These are phyloP conservation scores for Globisporangium spinosum DNA, from an alignment of 352 stramenopile genomes.

Conservation along the genomic window DNA sequence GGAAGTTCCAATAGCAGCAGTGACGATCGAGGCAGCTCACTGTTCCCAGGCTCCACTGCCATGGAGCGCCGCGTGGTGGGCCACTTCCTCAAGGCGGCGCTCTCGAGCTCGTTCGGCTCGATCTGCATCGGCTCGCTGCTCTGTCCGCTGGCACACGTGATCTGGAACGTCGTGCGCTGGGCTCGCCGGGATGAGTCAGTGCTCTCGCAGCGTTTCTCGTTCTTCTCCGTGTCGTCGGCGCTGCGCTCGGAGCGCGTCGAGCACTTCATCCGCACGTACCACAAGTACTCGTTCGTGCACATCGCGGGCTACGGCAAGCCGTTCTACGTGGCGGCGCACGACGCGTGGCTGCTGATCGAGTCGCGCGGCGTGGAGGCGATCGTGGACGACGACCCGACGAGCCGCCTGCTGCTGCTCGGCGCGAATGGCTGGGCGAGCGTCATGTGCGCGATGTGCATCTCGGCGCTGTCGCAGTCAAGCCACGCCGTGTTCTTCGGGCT, in stretches of 20 bases:
- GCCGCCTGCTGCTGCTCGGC: slow-evolving; percentile 64
- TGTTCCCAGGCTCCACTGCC: slow-evolving; percentile 15
- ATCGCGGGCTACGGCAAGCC: slow-evolving; percentile 79
- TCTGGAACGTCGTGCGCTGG: slow-evolving; percentile 79
- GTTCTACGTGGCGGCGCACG: slow-evolving; percentile 73
- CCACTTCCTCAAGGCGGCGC: slow-evolving; percentile 58
- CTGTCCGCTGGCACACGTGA: slow-evolving; percentile 66
- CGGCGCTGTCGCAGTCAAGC: slow-evolving; percentile 41
- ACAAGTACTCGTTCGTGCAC: slow-evolving; percentile 86
- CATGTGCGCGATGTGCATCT: slow-evolving; percentile 69
- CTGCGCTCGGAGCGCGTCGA: slow-evolving; percentile 61
- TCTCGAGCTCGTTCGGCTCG: slow-evolving; percentile 79
- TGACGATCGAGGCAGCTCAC: slow-evolving; percentile 5
- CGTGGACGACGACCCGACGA: slow-evolving; percentile 82
- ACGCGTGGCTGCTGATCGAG: slow-evolving; percentile 77
- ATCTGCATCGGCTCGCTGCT: slow-evolving; percentile 81
- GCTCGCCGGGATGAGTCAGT: slow-evolving; percentile 67
- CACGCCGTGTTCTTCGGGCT: slow-evolving; percentile 78
- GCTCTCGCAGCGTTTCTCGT: slow-evolving; percentile 52
- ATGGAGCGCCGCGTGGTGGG: slow-evolving; percentile 56
- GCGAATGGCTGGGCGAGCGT: slow-evolving; percentile 76
- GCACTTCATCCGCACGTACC: slow-evolving; percentile 80
- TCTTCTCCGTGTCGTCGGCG: slow-evolving; percentile 8
- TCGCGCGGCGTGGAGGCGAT: slow-evolving; percentile 80
- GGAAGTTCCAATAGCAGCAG: slow-evolving; percentile 8